Conservation (phyloP, 2,329 filamentous ascomycete species). For the Stemphylium beticola region DNA sequence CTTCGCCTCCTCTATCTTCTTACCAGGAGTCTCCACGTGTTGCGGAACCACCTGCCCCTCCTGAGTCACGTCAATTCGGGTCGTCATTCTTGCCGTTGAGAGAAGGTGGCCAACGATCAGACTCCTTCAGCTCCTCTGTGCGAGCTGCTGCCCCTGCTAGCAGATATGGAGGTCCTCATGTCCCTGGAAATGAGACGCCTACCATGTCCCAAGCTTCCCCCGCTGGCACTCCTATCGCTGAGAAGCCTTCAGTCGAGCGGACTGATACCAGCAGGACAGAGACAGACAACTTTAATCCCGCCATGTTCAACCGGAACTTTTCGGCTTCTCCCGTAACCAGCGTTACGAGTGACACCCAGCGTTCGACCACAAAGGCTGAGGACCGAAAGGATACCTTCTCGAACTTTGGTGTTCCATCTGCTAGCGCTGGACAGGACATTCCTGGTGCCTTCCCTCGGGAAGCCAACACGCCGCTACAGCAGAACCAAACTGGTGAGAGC, state of each 20-base stretch:
- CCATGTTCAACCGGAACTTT: slow-evolving; percentile 47
- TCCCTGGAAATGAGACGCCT: slow-evolving; percentile 56
- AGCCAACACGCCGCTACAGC: slow-evolving; percentile 52
- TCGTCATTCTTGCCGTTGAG: slow-evolving; percentile 77
- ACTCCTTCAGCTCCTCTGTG: slow-evolving; percentile 77
- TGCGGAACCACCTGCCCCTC: slow-evolving; percentile 67
- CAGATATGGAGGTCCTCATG: slow-evolving; percentile 61
- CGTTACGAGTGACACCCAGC: slow-evolving; percentile 47
- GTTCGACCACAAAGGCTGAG: slow-evolving; percentile 42
- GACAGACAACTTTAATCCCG: slow-evolving; percentile 43
- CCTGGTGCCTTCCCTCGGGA: slow-evolving; percentile 58
- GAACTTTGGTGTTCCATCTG: slow-evolving; percentile 45
- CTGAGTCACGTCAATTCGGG: slow-evolving; percentile 77
- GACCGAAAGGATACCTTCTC: slow-evolving; percentile 51
- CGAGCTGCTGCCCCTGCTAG: slow-evolving; percentile 77
- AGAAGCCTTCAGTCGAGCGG: slow-evolving; percentile 48
- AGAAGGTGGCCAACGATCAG: slow-evolving; percentile 60
- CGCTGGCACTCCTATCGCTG: slow-evolving; percentile 61
- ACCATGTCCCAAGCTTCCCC: slow-evolving; percentile 51
- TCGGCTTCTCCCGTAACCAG: slow-evolving; percentile 51
- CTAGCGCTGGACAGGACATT: slow-evolving; percentile 38
- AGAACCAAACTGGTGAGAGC: slow-evolving; percentile 57
- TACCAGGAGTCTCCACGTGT: slow-evolving; percentile 62
- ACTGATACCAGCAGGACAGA: slow-evolving; percentile 45
- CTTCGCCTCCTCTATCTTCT: slow-evolving; percentile 64